These are phyloP conservation scores for Phaeodactylum tricornutum DNA, from an alignment of 108 stramenopile genomes.

Conservation along the genomic window DNA sequence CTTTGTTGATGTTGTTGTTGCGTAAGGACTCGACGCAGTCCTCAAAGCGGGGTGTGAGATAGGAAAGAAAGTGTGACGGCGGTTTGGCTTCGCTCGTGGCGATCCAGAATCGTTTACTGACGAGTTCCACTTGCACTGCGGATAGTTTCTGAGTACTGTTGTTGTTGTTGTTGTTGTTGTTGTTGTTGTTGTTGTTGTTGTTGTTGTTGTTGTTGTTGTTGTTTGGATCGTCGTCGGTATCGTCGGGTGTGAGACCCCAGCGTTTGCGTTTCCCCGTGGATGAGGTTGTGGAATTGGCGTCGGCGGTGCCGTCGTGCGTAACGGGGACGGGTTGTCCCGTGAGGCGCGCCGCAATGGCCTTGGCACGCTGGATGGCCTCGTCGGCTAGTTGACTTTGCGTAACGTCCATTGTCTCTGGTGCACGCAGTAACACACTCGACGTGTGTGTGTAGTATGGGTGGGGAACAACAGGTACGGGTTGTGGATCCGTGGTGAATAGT, in stretches of 20 bases:
- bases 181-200: not conserved
- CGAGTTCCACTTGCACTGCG: not conserved
- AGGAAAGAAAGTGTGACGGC: constrained; percentile 24
- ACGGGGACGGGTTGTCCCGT: constrained; percentile 19
- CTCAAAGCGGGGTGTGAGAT: too few relatives aligned
- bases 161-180: not conserved
- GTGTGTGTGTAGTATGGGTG: too few relatives aligned
- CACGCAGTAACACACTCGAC: too few relatives aligned
- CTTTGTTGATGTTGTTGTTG: too few relatives aligned
- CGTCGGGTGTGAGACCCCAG: constrained; percentile 19
- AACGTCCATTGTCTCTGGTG: too few relatives aligned
- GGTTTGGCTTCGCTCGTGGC: constrained; percentile 20
- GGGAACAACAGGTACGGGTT: too few relatives aligned
- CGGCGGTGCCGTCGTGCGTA: not conserved
- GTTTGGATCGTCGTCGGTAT: not conserved
- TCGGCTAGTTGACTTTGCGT: too few relatives aligned
- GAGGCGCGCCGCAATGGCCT: constrained; percentile 72
- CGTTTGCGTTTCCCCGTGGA: constrained; percentile 27
- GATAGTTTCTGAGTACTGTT: not conserved
- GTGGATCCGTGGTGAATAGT: too few relatives aligned
- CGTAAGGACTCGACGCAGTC: too few relatives aligned
- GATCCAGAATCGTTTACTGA: constrained; percentile 35
- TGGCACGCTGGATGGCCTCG: constrained; percentile 70
- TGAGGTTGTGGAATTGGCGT: constrained; percentile 6
- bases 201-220: not conserved